These are phyloP conservation scores for Prunus mongolica DNA, from an alignment of 306 rosid species.

Conservation along the genomic window DNA sequence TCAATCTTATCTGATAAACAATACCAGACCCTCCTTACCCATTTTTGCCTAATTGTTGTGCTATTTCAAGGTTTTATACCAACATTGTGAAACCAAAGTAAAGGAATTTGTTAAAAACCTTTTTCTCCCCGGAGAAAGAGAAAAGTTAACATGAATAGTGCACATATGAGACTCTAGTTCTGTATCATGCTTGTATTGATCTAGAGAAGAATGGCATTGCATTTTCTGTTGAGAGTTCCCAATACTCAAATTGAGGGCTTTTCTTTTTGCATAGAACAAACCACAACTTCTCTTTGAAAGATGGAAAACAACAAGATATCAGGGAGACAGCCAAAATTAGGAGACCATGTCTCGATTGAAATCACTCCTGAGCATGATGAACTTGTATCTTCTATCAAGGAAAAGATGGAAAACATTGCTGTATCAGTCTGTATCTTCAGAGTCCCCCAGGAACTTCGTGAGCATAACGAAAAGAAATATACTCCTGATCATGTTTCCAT, in stretches of 20 bases:
- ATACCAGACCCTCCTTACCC: too few relatives aligned
- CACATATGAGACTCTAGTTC: background rate
- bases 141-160: too few relatives aligned
- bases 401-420: slow-evolving; percentile 38
- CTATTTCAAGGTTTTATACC: too few relatives aligned
- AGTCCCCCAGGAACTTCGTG: slow-evolving; percentile 23
- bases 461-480: background rate
- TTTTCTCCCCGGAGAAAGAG: too few relatives aligned
- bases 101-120: too few relatives aligned
- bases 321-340: background rate
- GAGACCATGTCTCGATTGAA: slow-evolving; percentile 12
- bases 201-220: background rate
- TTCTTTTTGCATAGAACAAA: background rate
- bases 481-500: slow-evolving; percentile 39
- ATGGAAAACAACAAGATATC: slow-evolving; percentile 19
- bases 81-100: too few relatives aligned
- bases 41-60: too few relatives aligned
- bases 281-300: background rate
- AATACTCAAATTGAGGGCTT: background rate
- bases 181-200: background rate
- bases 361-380: slow-evolving; percentile 8
- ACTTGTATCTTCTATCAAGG: slow-evolving; percentile 40
- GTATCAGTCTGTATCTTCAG: slow-evolving; percentile 36
- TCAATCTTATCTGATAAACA: too few relatives aligned
- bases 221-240: background rate